A percentile compares a stretch with the other conserved stretches of the same genome.
Conservation (phyloP, 306 rosid genomes). For the Begonia fuchsioides region DNA sequence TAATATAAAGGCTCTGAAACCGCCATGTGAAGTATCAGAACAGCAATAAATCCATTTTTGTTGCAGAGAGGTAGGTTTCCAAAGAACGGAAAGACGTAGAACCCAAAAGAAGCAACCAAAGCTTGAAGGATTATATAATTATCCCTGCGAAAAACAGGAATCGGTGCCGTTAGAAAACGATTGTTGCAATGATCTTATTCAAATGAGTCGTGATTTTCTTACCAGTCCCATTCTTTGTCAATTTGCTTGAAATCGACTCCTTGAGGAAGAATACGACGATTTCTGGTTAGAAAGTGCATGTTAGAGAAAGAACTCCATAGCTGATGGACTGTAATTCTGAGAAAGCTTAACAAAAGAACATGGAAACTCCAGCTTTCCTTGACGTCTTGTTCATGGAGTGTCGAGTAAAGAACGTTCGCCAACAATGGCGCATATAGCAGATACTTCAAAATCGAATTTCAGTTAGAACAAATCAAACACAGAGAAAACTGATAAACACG, state of each 20-base stretch:
- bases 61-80: conserved; percentile 59
- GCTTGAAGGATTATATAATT: conserved; percentile 74
- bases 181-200: no score
- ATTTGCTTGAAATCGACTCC: conserved; percentile 85
- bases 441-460: conserved; percentile 19
- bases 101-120: conserved; percentile 30
- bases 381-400: conserved; percentile 25
- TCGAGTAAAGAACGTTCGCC: conserved; percentile 35
- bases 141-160: conserved; percentile 34
- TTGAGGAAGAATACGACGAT: conserved; percentile 29
- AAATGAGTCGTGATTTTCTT: background rate
- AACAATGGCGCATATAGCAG: conserved; percentile 49
- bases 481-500: no score
- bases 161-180: no score
- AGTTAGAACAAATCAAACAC: no score
- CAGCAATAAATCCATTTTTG: conserved; percentile 35
- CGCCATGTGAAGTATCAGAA: conserved; percentile 50
- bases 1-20: conserved; percentile 83
- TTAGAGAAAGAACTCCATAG: conserved; percentile 30
- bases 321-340: conserved; percentile 33
- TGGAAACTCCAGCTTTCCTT: conserved; percentile 49
- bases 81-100: conserved; percentile 37
- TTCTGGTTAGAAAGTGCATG: conserved; percentile 66
- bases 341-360: conserved; percentile 28
- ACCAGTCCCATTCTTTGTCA: conserved; percentile 91